These are phyloP conservation scores for Blastobotrys raffinosifermentans DNA, from an alignment of 1,139 yeast genomes.

Conservation along the genomic window DNA sequence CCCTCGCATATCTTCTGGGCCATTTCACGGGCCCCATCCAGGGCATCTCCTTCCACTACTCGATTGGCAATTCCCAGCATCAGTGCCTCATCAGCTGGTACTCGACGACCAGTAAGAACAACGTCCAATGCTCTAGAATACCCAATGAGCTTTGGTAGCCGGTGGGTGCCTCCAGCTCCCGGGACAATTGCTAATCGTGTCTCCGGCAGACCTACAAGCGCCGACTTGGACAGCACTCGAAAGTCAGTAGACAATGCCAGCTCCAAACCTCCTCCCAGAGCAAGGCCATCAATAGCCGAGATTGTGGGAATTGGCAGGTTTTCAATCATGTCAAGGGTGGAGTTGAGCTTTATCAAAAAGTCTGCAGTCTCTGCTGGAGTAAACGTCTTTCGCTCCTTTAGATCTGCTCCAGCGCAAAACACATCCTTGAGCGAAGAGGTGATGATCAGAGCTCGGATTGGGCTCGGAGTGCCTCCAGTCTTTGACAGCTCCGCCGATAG, in stretches of 20 bases:
- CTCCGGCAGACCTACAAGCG: slow-evolving; percentile 27
- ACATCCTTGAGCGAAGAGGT: slow-evolving; percentile 26
- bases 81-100: slow-evolving; percentile 26
- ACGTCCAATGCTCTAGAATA: slow-evolving; percentile 27
- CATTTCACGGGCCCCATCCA: slow-evolving; percentile 21
- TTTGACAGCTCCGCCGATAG: slow-evolving; percentile 22
- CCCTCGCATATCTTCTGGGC: slow-evolving; percentile 28
- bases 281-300: slow-evolving; percentile 28
- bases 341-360: slow-evolving; percentile 27
- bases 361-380: slow-evolving; percentile 26
- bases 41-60: slow-evolving; percentile 16
- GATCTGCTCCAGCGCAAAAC: slow-evolving; percentile 34
- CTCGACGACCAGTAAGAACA: slow-evolving; percentile 27
- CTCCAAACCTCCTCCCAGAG: slow-evolving; percentile 32
- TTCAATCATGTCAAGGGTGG: slow-evolving; percentile 24
- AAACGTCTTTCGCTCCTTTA: slow-evolving; percentile 31
- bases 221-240: slow-evolving; percentile 22
- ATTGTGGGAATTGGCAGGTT: slow-evolving; percentile 29
- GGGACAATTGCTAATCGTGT: slow-evolving; percentile 29
- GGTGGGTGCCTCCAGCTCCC: slow-evolving; percentile 32
- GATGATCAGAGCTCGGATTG: slow-evolving; percentile 26
- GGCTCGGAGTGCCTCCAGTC: slow-evolving; percentile 10
- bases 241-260: slow-evolving; percentile 28
- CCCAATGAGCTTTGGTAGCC: slow-evolving; percentile 28
- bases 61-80: slow-evolving; percentile 25